Conservation (phyloP, 2,329 filamentous ascomycete genomes). For the Calycina herbarum region DNA sequence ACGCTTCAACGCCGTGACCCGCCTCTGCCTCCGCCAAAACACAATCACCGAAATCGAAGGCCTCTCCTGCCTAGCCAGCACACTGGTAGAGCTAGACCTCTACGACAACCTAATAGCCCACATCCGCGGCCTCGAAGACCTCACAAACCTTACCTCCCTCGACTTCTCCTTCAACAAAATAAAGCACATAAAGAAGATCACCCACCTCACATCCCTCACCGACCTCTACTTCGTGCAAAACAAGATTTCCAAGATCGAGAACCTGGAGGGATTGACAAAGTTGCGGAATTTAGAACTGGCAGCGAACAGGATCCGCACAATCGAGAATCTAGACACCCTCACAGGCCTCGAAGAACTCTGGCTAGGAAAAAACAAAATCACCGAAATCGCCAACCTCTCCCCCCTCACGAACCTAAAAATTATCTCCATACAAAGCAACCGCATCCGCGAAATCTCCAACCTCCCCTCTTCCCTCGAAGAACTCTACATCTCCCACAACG, state of each 20-base stretch:
- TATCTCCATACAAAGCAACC: constrained; percentile 93
- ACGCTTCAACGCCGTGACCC: constrained; percentile 73
- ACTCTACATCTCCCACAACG: constrained; percentile 93
- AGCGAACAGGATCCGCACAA: constrained; percentile 87
- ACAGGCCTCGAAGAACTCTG: constrained; percentile 83
- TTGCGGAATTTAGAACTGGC: constrained; percentile 86
- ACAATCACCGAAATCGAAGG: constrained; percentile 79
- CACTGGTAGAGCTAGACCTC: constrained; percentile 81
- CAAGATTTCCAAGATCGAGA: constrained; percentile 86
- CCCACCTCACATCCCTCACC: constrained; percentile 72
- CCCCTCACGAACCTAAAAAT: constrained; percentile 78
- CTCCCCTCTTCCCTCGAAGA: constrained; percentile 82
- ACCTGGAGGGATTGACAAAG: constrained; percentile 70
- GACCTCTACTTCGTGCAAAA: constrained; percentile 95
- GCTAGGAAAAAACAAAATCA: constrained; percentile 97
- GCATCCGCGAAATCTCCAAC: constrained; percentile 75
- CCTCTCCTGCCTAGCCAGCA: constrained; percentile 63
- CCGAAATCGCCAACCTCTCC: constrained; percentile 74
- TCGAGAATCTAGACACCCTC: constrained; percentile 79
- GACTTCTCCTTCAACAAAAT: constrained; percentile 99
- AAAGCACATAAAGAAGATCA: constrained; percentile 92
- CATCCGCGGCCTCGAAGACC: constrained; percentile 77
- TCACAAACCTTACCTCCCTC: constrained; percentile 73
- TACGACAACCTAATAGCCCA: constrained; percentile 96
- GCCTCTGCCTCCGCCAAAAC: constrained; percentile 91